Evolutionary conservation across 805 yeast species (phyloP).

Genomic region (Dipodascus geniculatus): DNA sequence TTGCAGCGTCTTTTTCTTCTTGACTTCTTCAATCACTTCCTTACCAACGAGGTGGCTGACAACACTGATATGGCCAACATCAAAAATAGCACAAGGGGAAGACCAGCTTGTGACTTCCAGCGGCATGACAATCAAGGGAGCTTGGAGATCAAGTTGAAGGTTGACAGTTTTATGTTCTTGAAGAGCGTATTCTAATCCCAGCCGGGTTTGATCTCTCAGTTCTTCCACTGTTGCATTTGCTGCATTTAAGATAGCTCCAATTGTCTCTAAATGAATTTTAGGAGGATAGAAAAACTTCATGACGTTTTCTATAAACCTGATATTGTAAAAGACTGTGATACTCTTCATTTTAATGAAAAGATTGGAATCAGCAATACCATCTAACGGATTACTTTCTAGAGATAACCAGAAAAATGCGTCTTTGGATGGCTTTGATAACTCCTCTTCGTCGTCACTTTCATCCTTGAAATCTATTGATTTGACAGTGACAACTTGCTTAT

Average conservation of each 20-base stretch:
- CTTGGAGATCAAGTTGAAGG: conserved; percentile 78
- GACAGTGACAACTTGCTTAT: conserved; percentile 79
- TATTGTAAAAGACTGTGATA: conserved; percentile 83
- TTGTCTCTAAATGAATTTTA: conserved; percentile 70
- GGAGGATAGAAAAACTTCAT: conserved; percentile 78
- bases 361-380: conserved; percentile 70
- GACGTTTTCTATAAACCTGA: conserved; percentile 67
- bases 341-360: conserved; percentile 65
- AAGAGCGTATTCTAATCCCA: conserved; percentile 85
- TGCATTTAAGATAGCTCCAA: conserved; percentile 82
- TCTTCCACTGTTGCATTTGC: conserved; percentile 95
- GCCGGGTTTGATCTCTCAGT: conserved; percentile 73
- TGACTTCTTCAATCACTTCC: conserved; percentile 54
- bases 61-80: conserved; percentile 90
- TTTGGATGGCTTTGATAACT: conserved; percentile 10
- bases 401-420: conserved; percentile 54
- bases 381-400: conserved; percentile 80
- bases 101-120: conserved; percentile 65
- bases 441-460: not conserved
- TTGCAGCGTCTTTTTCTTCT: conserved; percentile 38
- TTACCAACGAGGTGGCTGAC: conserved; percentile 69
- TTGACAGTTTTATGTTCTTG: conserved; percentile 90
- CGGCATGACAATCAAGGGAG: conserved; percentile 84
- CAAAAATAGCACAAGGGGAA: conserved; percentile 82
- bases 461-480: conserved; percentile 29